phyloP scores from a whole-genome alignment of 192 early-diverging fungal genomes.

The Backusella circina region DNA sequence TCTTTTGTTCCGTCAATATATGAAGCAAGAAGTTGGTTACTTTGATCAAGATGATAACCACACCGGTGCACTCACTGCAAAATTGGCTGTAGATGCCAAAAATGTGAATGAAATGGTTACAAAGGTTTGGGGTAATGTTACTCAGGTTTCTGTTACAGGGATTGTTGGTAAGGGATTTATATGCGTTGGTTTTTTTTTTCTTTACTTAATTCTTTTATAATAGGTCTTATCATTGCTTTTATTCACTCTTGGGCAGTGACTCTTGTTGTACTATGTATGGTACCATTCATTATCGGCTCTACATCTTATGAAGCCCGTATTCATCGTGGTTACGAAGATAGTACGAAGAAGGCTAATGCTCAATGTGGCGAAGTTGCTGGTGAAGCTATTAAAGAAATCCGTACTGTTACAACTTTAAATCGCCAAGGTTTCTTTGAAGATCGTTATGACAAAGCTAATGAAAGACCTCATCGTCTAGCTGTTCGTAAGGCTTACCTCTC shows the following conservation, averaged over 20 bases:
- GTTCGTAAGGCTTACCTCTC: conserved; percentile 59
- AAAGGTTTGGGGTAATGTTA: conserved; percentile 39
- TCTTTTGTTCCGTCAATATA: conserved; percentile 59
- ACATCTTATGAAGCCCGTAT: conserved; percentile 47
- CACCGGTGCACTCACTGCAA: conserved; percentile 72
- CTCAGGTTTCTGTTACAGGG: conserved; percentile 28
- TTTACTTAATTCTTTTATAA: neutral
- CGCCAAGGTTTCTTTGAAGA: conserved; percentile 67
- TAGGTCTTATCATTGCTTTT: conserved; percentile 60
- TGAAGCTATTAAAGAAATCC: conserved; percentile 81
- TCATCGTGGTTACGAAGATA: conserved; percentile 53
- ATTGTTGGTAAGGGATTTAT: conserved; percentile 6
- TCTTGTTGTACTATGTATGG: conserved; percentile 61
- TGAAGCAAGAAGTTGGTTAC: conserved; percentile 82
- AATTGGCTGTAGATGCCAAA: conserved; percentile 75
- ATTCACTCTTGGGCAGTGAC: conserved; percentile 75
- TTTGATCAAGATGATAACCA: conserved; percentile 76
- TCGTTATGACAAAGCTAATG: conserved; percentile 59
- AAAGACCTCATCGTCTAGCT: conserved; percentile 67
- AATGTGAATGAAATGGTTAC: conserved; percentile 50
- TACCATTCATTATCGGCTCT: conserved; percentile 55
- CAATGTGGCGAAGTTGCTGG: conserved; percentile 73
- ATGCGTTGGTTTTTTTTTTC: neutral
- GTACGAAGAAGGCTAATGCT: conserved; percentile 71
- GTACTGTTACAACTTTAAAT: conserved; percentile 80